Conservation (phyloP, 2,329 filamentous ascomycete genomes). For the Aurifilum marmelostoma region DNA sequence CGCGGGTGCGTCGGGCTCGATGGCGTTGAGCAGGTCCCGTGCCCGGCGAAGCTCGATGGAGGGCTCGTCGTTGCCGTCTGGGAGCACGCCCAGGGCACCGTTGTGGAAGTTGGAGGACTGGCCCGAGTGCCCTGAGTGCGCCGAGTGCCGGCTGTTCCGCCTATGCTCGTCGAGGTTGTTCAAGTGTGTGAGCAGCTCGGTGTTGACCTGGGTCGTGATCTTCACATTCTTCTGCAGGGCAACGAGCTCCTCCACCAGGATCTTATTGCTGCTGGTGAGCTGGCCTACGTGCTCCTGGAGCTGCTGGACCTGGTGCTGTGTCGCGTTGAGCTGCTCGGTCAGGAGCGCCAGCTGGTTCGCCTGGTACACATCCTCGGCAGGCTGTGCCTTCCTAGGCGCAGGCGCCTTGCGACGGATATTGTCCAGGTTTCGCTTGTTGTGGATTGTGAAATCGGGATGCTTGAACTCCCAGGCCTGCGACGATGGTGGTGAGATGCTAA, state of each 20-base stretch:
- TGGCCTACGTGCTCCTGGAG: slow-evolving; percentile 85
- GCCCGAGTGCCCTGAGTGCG: slow-evolving; percentile 42
- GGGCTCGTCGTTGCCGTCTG: slow-evolving; percentile 51
- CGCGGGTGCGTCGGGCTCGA: slow-evolving; percentile 54
- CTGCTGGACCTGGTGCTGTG: slow-evolving; percentile 88
- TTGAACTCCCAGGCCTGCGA: slow-evolving; percentile 90
- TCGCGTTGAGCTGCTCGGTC: slow-evolving; percentile 84
- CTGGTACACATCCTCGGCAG: slow-evolving; percentile 71
- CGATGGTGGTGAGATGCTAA: slow-evolving; percentile 36
- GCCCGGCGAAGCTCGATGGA: slow-evolving; percentile 58
- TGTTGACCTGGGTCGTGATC: slow-evolving; percentile 59
- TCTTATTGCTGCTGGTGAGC: slow-evolving; percentile 65
- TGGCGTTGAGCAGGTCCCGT: slow-evolving; percentile 58
- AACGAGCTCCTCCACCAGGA: slow-evolving; percentile 65
- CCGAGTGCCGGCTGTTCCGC: slow-evolving; percentile 45
- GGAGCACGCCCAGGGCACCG: slow-evolving; percentile 44
- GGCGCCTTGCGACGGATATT: slow-evolving; percentile 96
- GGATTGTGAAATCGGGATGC: slow-evolving; percentile 92
- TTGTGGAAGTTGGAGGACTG: slow-evolving; percentile 47
- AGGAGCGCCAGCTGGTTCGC: slow-evolving; percentile 82
- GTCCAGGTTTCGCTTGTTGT: slow-evolving; percentile 94
- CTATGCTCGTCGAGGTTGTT: slow-evolving; percentile 52
- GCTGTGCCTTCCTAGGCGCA: slow-evolving; percentile 76
- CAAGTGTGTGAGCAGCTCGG: slow-evolving; percentile 61
- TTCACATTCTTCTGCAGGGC: slow-evolving; percentile 64